These are phyloP conservation scores for Mrakia gelida DNA, from an alignment of 768 basidiomycete genomes.

Conservation along the genomic window DNA sequence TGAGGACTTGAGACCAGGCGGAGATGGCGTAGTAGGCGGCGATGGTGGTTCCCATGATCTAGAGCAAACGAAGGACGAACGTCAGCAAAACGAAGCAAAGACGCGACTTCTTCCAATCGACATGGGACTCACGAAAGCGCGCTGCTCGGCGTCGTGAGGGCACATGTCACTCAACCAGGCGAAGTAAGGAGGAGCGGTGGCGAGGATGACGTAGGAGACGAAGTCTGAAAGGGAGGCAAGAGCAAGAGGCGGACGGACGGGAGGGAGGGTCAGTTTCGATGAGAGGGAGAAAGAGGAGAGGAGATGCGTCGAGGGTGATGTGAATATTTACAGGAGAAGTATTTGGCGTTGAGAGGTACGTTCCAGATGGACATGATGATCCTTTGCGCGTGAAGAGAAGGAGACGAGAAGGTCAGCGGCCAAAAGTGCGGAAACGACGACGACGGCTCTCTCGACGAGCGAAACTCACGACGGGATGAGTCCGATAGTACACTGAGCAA, in stretches of 20 bases:
- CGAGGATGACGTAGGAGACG: slow-evolving; percentile 36
- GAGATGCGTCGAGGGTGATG: neutral
- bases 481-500: slow-evolving; percentile 34
- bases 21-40: slow-evolving; percentile 40
- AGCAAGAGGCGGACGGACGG: too few species aligned
- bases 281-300: neutral
- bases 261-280: too few species aligned
- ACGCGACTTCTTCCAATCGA: neutral
- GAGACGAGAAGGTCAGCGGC: neutral
- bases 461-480: neutral
- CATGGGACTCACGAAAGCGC: slow-evolving; percentile 35
- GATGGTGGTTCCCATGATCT: slow-evolving; percentile 38
- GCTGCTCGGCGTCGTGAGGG: slow-evolving; percentile 40
- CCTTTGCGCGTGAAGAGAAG: slow-evolving; percentile 27
- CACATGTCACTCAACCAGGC: slow-evolving; percentile 42
- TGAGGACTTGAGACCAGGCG: slow-evolving; percentile 39
- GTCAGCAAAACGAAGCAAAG: neutral
- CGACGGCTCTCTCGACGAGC: neutral
- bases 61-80: too few species aligned
- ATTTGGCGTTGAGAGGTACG: slow-evolving; percentile 38
- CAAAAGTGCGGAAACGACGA: neutral
- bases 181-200: slow-evolving; percentile 40
- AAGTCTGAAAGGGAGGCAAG: slow-evolving; percentile 33
- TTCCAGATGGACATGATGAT: slow-evolving; percentile 43
- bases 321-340: slow-evolving; percentile 37